Conservation (phyloP, 2,329 filamentous ascomycete species). For the Xylariaceae sp. region DNA sequence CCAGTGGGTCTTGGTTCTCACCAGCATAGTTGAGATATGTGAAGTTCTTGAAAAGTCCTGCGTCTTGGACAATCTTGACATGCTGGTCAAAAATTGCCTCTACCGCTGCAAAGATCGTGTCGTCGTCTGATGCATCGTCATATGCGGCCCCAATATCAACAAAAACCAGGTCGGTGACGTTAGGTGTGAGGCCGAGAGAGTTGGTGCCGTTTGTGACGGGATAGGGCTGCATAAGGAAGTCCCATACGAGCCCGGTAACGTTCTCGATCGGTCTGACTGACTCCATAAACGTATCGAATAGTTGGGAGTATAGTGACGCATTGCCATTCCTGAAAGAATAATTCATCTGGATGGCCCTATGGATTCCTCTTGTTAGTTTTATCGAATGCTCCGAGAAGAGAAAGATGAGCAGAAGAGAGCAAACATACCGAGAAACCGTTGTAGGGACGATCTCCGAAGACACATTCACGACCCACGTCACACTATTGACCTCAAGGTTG, state of each 20-base stretch:
- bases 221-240: conserved; percentile 3
- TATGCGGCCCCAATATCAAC: conserved; percentile 27
- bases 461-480: no score
- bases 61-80: conserved; percentile 7
- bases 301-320: conserved; percentile 13
- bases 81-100: conserved; percentile 12
- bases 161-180: conserved; percentile 29
- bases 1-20: conserved; percentile 1
- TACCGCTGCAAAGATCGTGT: conserved; percentile 23
- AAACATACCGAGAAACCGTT: no score
- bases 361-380: no score
- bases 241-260: neutral
- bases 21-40: neutral
- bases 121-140: conserved; percentile 28
- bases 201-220: conserved; percentile 20
- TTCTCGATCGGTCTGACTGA: neutral
- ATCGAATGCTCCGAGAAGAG: no score
- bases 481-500: no score
- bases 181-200: conserved; percentile 25
- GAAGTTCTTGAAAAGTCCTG: conserved; percentile 2
- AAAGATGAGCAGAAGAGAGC: no score
- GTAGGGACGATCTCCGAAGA: no score
- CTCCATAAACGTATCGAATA: conserved; percentile 2
- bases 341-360: conserved; percentile 12
- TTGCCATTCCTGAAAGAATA: neutral